Evolutionary conservation across 768 basidiomycete genomes (phyloP).

Genomic region (Phylloporus rhodoxanthus): DNA sequence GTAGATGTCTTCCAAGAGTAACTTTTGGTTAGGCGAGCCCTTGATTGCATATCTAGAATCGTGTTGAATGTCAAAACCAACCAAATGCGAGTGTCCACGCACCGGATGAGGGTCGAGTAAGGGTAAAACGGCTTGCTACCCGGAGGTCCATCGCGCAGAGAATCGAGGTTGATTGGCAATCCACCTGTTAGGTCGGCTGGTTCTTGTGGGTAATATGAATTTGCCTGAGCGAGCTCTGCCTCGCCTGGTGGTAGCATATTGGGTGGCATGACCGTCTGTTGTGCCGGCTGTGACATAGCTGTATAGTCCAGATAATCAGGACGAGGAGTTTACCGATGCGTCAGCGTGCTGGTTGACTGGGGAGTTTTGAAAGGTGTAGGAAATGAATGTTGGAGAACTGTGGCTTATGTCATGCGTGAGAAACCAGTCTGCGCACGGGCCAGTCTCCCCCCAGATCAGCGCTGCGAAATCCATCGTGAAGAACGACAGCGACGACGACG

Average conservation of each 20-base stretch:
- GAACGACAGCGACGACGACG: slow-evolving; percentile 27
- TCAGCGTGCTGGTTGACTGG: slow-evolving; percentile 20
- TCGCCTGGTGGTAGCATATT: slow-evolving; percentile 53
- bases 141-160: slow-evolving; percentile 79
- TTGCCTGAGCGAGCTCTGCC: slow-evolving; percentile 47
- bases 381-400: slow-evolving; percentile 35
- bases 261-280: slow-evolving; percentile 52
- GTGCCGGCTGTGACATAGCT: slow-evolving; percentile 46
- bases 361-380: slow-evolving; percentile 24
- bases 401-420: slow-evolving; percentile 51
- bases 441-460: slow-evolving; percentile 28
- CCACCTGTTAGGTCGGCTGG: slow-evolving; percentile 78
- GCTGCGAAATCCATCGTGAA: slow-evolving; percentile 17
- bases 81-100: slow-evolving; percentile 25
- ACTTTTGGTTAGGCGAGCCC: slow-evolving; percentile 81
- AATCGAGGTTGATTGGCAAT: slow-evolving; percentile 81
- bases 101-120: slow-evolving; percentile 88
- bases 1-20: slow-evolving; percentile 85
- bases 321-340: slow-evolving; percentile 8
- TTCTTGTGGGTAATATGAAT: slow-evolving; percentile 67
- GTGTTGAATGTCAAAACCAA: slow-evolving; percentile 1
- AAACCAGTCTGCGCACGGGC: slow-evolving; percentile 52
- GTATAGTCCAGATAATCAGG: slow-evolving; percentile 8
- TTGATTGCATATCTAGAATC: slow-evolving; percentile 77
- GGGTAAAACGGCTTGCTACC: slow-evolving; percentile 90